Evolutionary conservation across 2,329 filamentous ascomycete species (phyloP).

Genomic region (Fusarium concolor): DNA sequence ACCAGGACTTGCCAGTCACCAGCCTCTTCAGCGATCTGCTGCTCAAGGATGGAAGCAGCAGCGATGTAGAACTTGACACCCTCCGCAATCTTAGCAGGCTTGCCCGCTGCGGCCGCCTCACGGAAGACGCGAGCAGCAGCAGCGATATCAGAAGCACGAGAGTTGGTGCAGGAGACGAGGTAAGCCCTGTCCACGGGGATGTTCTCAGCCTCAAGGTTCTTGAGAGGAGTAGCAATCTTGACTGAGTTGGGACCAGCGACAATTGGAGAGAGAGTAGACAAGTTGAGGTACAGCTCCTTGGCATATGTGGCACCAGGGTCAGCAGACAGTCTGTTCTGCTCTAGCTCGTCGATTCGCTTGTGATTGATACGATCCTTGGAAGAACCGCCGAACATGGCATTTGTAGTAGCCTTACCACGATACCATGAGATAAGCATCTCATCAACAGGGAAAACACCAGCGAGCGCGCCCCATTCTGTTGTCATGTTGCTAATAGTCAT

Average conservation of each 20-base stretch:
- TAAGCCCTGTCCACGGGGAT: slow-evolving; percentile 89
- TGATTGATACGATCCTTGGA: slow-evolving; percentile 75
- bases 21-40: slow-evolving; percentile 78
- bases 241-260: slow-evolving; percentile 92
- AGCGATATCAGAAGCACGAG: slow-evolving; percentile 81
- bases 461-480: slow-evolving; percentile 81
- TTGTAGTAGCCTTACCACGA: slow-evolving; percentile 77
- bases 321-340: slow-evolving; percentile 73
- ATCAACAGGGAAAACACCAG: slow-evolving; percentile 79
- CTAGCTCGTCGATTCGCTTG: slow-evolving; percentile 76
- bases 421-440: slow-evolving; percentile 77
- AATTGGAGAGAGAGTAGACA: slow-evolving; percentile 85
- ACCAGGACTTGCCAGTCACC: slow-evolving; percentile 89
- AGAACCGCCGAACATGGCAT: slow-evolving; percentile 68
- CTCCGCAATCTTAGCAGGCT: slow-evolving; percentile 75
- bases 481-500: slow-evolving; percentile 85
- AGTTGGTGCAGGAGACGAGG: slow-evolving; percentile 91
- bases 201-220: slow-evolving; percentile 76
- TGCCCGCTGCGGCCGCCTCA: slow-evolving; percentile 75
- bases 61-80: slow-evolving; percentile 91
- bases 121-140: slow-evolving; percentile 85
- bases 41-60: slow-evolving; percentile 83
- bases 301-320: slow-evolving; percentile 85
- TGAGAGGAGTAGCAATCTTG: slow-evolving; percentile 83
- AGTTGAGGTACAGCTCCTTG: slow-evolving; percentile 83